Evolutionary conservation across 2,329 filamentous ascomycete genomes (phyloP).

Genomic region (Cladosporium austrohemisphaericum): DNA sequence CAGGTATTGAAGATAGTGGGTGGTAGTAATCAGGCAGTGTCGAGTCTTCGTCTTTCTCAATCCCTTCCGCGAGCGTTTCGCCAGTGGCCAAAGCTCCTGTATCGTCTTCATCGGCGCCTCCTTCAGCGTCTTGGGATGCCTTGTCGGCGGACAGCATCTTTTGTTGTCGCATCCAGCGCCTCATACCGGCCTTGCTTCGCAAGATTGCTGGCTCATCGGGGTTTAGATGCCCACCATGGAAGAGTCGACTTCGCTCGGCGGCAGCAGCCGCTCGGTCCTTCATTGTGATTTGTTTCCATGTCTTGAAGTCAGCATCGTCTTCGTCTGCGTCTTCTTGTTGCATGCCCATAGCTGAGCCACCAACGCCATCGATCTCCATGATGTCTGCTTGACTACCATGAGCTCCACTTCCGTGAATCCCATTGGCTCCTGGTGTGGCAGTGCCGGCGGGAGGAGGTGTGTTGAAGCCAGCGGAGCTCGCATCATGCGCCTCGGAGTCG

Average conservation of each 20-base stretch:
- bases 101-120: constrained; percentile 43
- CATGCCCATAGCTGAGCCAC: constrained; percentile 63
- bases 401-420: constrained; percentile 55
- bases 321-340: constrained; percentile 73
- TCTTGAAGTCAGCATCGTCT: constrained; percentile 87
- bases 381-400: constrained; percentile 71
- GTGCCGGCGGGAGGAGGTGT: constrained; percentile 70
- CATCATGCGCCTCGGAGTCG: constrained; percentile 73
- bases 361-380: constrained; percentile 77
- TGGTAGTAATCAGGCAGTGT: constrained; percentile 95
- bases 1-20: constrained; percentile 76
- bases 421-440: constrained; percentile 72
- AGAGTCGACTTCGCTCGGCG: constrained; percentile 80
- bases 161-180: constrained; percentile 76
- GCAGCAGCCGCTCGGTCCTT: constrained; percentile 85
- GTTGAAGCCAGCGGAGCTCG: constrained; percentile 75
- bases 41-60: constrained; percentile 80
- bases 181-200: constrained; percentile 82
- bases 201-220: constrained; percentile 82
- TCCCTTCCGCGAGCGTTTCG: constrained; percentile 89
- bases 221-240: constrained; percentile 80
- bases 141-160: constrained; percentile 50
- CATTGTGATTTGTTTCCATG: constrained; percentile 98
- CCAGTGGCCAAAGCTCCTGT: constrained; percentile 50
- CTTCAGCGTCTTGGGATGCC: constrained; percentile 41